phyloP scores from a whole-genome alignment of 768 basidiomycete species.

The Phanerodontia chrysosporium region DNA sequence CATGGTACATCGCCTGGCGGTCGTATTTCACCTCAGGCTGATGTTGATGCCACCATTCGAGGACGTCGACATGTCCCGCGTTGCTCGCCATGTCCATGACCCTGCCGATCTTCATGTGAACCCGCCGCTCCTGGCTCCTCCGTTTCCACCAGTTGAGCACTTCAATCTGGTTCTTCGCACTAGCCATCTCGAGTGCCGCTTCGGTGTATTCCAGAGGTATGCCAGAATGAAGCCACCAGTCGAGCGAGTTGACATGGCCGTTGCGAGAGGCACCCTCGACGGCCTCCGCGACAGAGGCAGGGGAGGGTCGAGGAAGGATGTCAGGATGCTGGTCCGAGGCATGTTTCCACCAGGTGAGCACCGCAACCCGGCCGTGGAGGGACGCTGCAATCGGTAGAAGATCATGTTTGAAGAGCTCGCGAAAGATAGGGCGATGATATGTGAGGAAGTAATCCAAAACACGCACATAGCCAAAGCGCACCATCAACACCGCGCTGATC shows the following conservation, averaged over 20 bases:
- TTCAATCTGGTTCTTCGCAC: conserved; percentile 68
- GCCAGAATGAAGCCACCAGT: conserved; percentile 77
- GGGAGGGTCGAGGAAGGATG: conserved; percentile 50
- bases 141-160: conserved; percentile 84
- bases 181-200: conserved; percentile 74
- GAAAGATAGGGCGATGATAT: conserved; percentile 60
- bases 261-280: conserved; percentile 77
- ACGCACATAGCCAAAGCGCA: conserved; percentile 73
- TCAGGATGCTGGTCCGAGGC: conserved; percentile 58
- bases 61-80: conserved; percentile 67
- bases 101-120: conserved; percentile 77
- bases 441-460: conserved; percentile 72
- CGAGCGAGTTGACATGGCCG: conserved; percentile 68
- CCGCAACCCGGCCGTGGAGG: conserved; percentile 61
- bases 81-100: conserved; percentile 84
- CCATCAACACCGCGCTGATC: conserved; percentile 58
- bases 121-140: conserved; percentile 39
- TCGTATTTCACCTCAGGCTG: conserved; percentile 79
- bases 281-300: conserved; percentile 57
- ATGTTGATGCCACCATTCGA: conserved; percentile 85
- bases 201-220: conserved; percentile 72
- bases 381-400: conserved; percentile 78
- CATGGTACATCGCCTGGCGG: conserved; percentile 69
- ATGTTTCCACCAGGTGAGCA: conserved; percentile 82
- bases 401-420: conserved; percentile 58